Base-by-base conservation (phyloP, 2,329 filamentous ascomycete genomes). In the Lecanosticta acicola region DNA sequence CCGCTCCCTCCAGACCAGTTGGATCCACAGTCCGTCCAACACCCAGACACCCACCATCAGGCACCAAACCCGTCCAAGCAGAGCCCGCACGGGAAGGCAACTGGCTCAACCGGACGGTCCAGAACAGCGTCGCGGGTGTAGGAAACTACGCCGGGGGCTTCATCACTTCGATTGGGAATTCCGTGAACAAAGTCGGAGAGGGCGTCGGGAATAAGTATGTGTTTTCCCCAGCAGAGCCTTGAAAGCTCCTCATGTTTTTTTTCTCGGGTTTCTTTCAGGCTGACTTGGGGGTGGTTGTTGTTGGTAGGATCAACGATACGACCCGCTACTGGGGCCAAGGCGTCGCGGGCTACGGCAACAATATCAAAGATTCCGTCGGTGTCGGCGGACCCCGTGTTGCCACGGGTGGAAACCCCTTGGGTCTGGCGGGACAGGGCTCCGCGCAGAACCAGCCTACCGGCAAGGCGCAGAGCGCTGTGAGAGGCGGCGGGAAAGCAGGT, bases 271-370 rank as follows among this genome's bases (percentile, higher is more conserved):
- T n/a, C 21, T 18, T 17, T 13, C 13, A 5, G 9, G 9, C 16
- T 21, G 2, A 32, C 9, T 17, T 45, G 24, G 24, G 11, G 7
- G 11, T 7, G 24, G 24, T 29, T 29, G 39, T 39, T 41, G 39
- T 41, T 39, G 18, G 17, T 49, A 71, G 70, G 32, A 68, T 75
- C 35, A 59, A 72, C 38, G 67, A 69, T 46, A 66, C 69, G 3
- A 68, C 71, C 2, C 66, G 70, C 34, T 58, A 59, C 38, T 74
- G 71, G 72, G 72, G 70, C 43, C 70, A 74, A 55, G 63, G 68
- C 37, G 68, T 75, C 2, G 67, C 71, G 34, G 70, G 69, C 33
- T 74, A 75, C 48, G 72, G 72, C 19, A 75, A 75, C 57, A 66
- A 66, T 24, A 68, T 75, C 59, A 75, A 75, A 52, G 72, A 75